These are phyloP conservation scores for Daedalea quercina DNA, from an alignment of 768 basidiomycete genomes.

Conservation along the genomic window DNA sequence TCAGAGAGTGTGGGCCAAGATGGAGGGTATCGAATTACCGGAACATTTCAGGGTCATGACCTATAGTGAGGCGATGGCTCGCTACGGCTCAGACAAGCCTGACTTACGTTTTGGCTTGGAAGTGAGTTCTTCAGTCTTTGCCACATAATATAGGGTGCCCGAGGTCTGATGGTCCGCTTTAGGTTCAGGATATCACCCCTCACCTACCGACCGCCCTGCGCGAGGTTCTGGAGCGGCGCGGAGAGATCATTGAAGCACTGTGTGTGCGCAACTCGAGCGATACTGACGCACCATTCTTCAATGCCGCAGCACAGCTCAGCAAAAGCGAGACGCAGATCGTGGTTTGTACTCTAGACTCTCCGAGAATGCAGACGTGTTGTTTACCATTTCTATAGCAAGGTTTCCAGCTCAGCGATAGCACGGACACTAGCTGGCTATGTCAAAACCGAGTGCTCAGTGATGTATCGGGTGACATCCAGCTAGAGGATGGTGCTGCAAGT, in stretches of 20 bases:
- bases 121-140: constrained; percentile 35
- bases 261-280: neutral
- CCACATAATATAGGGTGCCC: neutral
- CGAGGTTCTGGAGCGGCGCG: constrained; percentile 9
- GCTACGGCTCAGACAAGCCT: constrained; percentile 96
- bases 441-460: neutral
- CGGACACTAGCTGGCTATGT: constrained; percentile 2
- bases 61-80: constrained; percentile 86
- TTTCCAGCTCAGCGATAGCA: neutral
- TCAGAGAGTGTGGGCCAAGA: constrained; percentile 65
- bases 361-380: too few relatives aligned
- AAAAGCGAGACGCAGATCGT: neutral
- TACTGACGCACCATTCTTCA: constrained; percentile 1
- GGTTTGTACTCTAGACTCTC: too few relatives aligned
- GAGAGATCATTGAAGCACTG: constrained; percentile 11
- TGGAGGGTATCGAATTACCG: constrained; percentile 58
- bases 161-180: neutral
- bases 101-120: constrained; percentile 85
- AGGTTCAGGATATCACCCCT: constrained; percentile 18
- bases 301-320: neutral
- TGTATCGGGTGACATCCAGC: neutral
- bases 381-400: too few relatives aligned
- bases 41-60: constrained; percentile 74
- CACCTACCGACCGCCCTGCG: constrained; percentile 13
- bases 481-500: neutral